Base-by-base conservation (phyloP, 2,329 filamentous ascomycete genomes). In the Ophiostoma sp. region DNA sequence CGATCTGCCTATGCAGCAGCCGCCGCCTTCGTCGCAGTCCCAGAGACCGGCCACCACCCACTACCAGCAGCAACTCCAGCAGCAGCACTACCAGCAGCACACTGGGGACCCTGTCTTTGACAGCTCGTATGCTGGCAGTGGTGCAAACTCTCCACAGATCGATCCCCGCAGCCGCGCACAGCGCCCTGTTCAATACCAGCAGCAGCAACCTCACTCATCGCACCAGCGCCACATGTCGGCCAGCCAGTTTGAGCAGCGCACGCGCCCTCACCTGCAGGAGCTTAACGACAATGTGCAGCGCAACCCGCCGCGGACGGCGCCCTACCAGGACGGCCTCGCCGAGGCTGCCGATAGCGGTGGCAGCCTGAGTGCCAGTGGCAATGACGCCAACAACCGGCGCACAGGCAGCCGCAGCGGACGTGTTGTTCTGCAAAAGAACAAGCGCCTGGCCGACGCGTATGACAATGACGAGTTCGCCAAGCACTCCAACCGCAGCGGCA, bases 371-470 rank as follows among this genome's bases (percentile, higher is more conserved):
- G 80, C 81, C 83, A 67, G 79, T 83, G 68, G 79, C 78, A 15
- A 8, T 4, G 65, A 17, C n/a, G 7, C 36, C 23, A 27, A 48
- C 11, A 39, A 15, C 39, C n/a, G 35, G 17, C 62, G 62, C 17
- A 41, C 62, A 13, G 77, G 77, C 57, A 80, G 76, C 73, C 73
- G 74, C 54, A 73, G 72, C 74, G 73, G 71, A 27, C 72, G 73
- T 11, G 87, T 85, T 44, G 87, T 92, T 13, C 81, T 95, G 65
- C 91, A 95, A 76, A 97, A 96, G 81, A 90, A 89, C 78, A 93
- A 94, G 80, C 88, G 93, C 74, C 97, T 99, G 75, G 89, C 87
- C 1, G 93, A 97, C 76, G 93, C 91, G 1, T 97, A 96, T 78
- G 93, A 97, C 72, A 86, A 89, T 73, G 90, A 92, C 74, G 86